Conservation (phyloP, 495 filamentous ascomycete genomes). For the Hypoxylon intermedium region DNA sequence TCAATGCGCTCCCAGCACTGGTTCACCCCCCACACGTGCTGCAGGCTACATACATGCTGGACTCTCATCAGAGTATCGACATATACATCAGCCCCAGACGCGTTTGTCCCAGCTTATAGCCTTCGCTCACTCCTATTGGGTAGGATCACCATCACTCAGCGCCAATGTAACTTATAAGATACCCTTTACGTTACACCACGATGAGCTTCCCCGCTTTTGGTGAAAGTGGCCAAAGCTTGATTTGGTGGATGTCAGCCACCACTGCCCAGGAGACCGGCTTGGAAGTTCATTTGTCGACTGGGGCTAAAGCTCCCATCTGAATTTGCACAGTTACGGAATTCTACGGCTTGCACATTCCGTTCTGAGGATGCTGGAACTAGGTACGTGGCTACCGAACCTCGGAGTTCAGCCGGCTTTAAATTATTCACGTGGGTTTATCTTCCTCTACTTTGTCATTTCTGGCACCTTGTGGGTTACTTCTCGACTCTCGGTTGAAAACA, state of each 20-base stretch:
- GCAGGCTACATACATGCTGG: conserved; percentile 23
- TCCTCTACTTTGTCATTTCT: conserved; percentile 9
- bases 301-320: conserved; percentile 8
- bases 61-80: conserved; percentile 12
- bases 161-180: conserved; percentile 30
- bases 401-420: conserved; percentile 25
- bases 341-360: conserved; percentile 22
- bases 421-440: conserved; percentile 22
- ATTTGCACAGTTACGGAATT: conserved; percentile 25
- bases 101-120: conserved; percentile 31
- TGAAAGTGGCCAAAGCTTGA: conserved; percentile 37
- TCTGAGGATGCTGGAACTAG: conserved; percentile 7
- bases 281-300: conserved; percentile 12
- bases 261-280: conserved; percentile 29
- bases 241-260: conserved; percentile 38
- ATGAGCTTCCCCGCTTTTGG: conserved; percentile 36
- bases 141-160: conserved; percentile 18
- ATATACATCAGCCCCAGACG: conserved; percentile 34
- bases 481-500: conserved; percentile 16
- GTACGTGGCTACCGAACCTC: conserved; percentile 22
- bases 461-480: conserved; percentile 21
- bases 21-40: conserved; percentile 21
- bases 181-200: conserved; percentile 36
- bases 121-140: conserved; percentile 25
- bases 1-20: conserved; percentile 18